Evolutionary conservation across 805 yeast species (phyloP), one percentile per base, ranked within the genome.

Genomic region (Zygosaccharomyces lentus): DNA sequence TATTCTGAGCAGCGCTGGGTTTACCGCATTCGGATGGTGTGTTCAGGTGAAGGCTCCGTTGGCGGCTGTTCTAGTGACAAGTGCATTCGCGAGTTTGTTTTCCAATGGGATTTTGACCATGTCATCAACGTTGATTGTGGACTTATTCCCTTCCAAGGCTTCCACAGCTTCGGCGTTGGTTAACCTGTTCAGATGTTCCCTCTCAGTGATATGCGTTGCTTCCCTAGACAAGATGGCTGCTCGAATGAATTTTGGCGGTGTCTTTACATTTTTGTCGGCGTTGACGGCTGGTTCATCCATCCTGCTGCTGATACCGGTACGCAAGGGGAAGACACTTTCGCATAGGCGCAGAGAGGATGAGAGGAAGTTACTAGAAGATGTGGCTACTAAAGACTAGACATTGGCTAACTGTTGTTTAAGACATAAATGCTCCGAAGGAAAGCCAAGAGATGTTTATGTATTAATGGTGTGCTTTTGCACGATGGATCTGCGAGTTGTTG

Each of bases 151-250:
- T 0, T 64, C 72, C 3, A 75, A 75, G 39, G 74, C 88, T 0
- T 86, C 95, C 0, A 78, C 91, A 2, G 83, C 90, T 4, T 75
- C 87, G 0, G 83, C 93, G 9, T 72, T 84, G 40, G 72, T 83
- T 50, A 89, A 89, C 58, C 66, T 88, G 25, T 72, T 80, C 16
- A 70, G 96, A 54, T 89, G 96, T 59, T 69, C 77, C 12, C 56
- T 79, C 39, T 81, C 83, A 26, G 95, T 95, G 0, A 72, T 78
- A 1, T 80, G 84, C 35, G 73, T 84, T 17, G 93, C 86, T 0
- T 81, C 80, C 2, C 68, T 87, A 16, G 74, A 79, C 17, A 72
- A 67, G 40, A 84, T 89, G 91, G 69, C 72, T 12, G 45, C 46
- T 0, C 49, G 67, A 0, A 70, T 89, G 77, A 78, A 78, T 0